Conservation (phyloP, 257 asterid genomes). For the Apocynum venetum region DNA sequence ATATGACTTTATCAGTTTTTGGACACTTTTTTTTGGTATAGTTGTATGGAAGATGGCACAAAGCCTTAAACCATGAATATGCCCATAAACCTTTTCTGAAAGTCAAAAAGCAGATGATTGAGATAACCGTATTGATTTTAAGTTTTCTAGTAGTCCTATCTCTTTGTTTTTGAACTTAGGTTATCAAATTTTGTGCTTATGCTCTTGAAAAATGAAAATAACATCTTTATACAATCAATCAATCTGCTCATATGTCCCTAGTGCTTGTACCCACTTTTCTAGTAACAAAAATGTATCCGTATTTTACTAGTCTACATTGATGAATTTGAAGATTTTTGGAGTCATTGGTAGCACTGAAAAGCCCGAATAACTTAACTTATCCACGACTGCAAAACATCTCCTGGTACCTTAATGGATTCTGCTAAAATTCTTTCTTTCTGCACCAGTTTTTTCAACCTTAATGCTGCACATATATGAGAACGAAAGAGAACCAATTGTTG, state of each 20-base stretch:
- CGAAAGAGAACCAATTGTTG: not conserved
- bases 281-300: not conserved
- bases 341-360: not conserved
- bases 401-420: not conserved
- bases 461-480: not conserved
- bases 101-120: not conserved
- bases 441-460: not conserved
- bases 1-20: not conserved
- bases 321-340: not conserved
- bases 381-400: not conserved
- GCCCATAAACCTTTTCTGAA: not conserved
- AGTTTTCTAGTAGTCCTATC: not conserved
- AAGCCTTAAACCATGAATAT: slow-evolving; percentile 7
- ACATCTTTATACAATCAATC: not conserved
- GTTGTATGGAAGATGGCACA: not conserved
- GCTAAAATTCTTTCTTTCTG: not conserved
- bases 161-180: not conserved
- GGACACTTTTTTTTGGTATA: not conserved
- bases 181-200: not conserved
- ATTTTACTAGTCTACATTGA: not conserved
- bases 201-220: not conserved
- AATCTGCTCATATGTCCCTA: not conserved
- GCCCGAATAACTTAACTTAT: not conserved
- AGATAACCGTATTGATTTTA: not conserved
- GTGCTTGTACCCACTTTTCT: not conserved